Evolutionary conservation across 306 rosid genomes (phyloP).

Genomic region (Rosa persica): DNA sequence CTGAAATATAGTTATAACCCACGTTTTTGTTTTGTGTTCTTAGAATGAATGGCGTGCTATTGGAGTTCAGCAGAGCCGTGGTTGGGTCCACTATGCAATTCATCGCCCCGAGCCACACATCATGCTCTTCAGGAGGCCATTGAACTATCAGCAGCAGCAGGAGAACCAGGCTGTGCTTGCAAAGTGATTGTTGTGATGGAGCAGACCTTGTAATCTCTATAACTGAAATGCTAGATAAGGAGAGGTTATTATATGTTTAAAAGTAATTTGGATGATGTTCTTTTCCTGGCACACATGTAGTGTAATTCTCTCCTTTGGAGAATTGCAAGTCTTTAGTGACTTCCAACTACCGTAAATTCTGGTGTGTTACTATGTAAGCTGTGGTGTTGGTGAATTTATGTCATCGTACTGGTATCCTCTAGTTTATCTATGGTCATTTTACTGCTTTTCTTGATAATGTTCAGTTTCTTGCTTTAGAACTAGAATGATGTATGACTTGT

Average conservation of each 20-base stretch:
- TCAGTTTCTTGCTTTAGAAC: background rate
- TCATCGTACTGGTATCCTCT: conserved; percentile 31
- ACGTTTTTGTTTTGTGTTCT: background rate
- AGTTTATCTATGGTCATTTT: conserved; percentile 16
- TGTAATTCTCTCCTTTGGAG: conserved; percentile 57
- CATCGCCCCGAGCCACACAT: conserved; percentile 97
- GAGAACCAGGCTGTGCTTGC: conserved; percentile 67
- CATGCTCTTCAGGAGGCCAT: conserved; percentile 96
- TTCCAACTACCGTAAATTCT: background rate
- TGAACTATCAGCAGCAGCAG: conserved; percentile 85
- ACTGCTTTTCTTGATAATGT: background rate
- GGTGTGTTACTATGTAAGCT: conserved; percentile 7
- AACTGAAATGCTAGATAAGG: conserved; percentile 24
- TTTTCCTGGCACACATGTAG: conserved; percentile 9
- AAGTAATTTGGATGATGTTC: conserved; percentile 18
- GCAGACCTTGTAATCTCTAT: conserved; percentile 9
- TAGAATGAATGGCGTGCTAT: conserved; percentile 95
- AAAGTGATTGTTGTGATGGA: conserved; percentile 34
- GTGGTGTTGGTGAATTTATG: conserved; percentile 8
- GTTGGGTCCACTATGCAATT: conserved; percentile 95
- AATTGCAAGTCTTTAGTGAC: conserved; percentile 25
- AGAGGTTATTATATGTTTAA: conserved; percentile 24
- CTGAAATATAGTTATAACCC: background rate
- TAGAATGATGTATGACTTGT: background rate
- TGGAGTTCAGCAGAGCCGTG: conserved; percentile 98